Conservation (phyloP, 257 asterid species). For the Anisodus acutangulus region DNA sequence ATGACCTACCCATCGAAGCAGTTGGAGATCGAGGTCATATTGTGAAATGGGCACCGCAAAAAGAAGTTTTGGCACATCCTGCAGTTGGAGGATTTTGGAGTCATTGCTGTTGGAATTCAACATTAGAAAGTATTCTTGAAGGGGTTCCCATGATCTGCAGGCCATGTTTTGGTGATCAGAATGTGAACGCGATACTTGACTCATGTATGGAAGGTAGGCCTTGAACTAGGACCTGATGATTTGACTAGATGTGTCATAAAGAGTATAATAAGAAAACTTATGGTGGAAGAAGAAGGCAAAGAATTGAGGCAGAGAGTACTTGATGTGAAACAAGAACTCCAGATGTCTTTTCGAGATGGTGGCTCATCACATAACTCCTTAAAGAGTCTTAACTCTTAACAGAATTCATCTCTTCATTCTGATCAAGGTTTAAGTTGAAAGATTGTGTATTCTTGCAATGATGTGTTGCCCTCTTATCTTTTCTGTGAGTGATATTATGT, state of each 20-base stretch:
- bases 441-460: not conserved
- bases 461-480: no score
- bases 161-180: constrained; percentile 33
- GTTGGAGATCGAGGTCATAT: constrained; percentile 33
- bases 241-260: constrained; percentile 13
- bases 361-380: constrained; percentile 40
- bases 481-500: no score
- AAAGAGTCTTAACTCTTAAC: not conserved
- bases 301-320: constrained; percentile 25
- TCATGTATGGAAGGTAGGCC: constrained; percentile 38
- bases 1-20: constrained; percentile 13
- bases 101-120: constrained; percentile 44
- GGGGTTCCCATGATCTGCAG: constrained; percentile 45
- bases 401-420: constrained; percentile 33
- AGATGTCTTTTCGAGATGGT: constrained; percentile 21
- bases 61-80: constrained; percentile 37
- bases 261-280: constrained; percentile 25
- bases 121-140: constrained; percentile 32
- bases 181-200: constrained; percentile 11
- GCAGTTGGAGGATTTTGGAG: constrained; percentile 42
- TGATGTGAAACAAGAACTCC: constrained; percentile 24
- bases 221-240: constrained; percentile 27
- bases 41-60: constrained; percentile 48
- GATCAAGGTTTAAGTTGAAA: not conserved
- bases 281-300: constrained; percentile 30